phyloP scores from a whole-genome alignment of 2,329 filamentous ascomycete genomes.

The Monosporascus sp. region DNA sequence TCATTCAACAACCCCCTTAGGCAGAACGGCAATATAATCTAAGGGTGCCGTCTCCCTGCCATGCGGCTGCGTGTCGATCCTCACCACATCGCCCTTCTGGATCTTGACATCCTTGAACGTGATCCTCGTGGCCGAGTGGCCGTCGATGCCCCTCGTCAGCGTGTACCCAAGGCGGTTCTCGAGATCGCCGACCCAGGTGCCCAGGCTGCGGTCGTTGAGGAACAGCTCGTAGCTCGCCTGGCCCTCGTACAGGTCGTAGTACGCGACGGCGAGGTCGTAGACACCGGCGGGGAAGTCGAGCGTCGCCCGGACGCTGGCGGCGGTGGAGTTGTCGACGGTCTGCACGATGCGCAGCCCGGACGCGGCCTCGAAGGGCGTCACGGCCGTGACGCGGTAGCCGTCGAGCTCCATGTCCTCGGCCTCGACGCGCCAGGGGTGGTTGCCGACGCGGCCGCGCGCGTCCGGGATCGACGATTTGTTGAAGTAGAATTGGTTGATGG shows the following conservation, averaged over 20 bases:
- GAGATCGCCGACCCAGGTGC: constrained; percentile 54
- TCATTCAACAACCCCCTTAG: constrained; percentile 50
- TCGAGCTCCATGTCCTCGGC: constrained; percentile 59
- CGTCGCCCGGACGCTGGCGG: constrained; percentile 41
- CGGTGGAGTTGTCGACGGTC: constrained; percentile 45
- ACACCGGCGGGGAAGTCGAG: constrained; percentile 45
- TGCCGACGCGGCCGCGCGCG: constrained; percentile 46
- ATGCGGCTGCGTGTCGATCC: constrained; percentile 47
- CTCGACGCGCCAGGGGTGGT: constrained; percentile 63
- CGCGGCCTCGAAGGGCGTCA: constrained; percentile 56
- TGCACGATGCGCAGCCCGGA: constrained; percentile 52
- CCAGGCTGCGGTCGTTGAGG: constrained; percentile 48
- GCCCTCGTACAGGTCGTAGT: constrained; percentile 59
- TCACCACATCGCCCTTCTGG: constrained; percentile 22
- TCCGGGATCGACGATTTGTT: constrained; percentile 59
- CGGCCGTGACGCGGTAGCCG: constrained; percentile 49
- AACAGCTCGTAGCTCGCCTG: constrained; percentile 50
- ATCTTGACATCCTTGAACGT: constrained; percentile 37
- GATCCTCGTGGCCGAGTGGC: constrained; percentile 58
- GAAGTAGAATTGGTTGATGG: constrained; percentile 59
- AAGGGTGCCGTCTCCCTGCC: constrained; percentile 60
- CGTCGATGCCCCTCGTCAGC: constrained; percentile 55
- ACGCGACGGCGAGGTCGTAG: constrained; percentile 62
- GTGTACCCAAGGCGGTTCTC: constrained; percentile 56
- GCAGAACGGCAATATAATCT: constrained; percentile 62